phyloP scores from a whole-genome alignment of 768 basidiomycete genomes.

The Pholiota microspora region DNA sequence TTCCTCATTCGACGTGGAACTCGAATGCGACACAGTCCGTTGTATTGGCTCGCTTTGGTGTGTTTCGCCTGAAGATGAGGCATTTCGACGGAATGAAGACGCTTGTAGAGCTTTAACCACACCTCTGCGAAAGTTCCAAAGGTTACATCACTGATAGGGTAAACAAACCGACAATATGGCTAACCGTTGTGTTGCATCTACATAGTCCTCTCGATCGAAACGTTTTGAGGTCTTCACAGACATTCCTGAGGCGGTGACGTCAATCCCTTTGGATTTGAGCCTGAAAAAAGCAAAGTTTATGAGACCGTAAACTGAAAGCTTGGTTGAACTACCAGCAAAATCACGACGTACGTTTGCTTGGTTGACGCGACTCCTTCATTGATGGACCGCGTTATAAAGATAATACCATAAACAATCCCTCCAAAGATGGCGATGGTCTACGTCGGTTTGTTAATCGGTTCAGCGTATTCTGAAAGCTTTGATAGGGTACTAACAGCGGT shows the following conservation, averaged over 20 bases:
- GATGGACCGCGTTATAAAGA: slow-evolving; percentile 35
- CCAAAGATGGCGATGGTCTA: slow-evolving; percentile 50
- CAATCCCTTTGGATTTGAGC: slow-evolving; percentile 54
- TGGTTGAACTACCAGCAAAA: not conserved
- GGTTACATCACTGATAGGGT: not conserved
- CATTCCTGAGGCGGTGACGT: slow-evolving; percentile 58
- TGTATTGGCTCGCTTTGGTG: slow-evolving; percentile 16
- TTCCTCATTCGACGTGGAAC: slow-evolving; percentile 21
- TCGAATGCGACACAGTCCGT: slow-evolving; percentile 23
- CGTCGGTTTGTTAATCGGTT: slow-evolving; percentile 15
- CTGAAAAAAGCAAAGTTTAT: slow-evolving; percentile 25
- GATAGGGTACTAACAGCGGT: slow-evolving; percentile 28
- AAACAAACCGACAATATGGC: slow-evolving; percentile 7
- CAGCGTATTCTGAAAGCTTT: not conserved
- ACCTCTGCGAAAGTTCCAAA: slow-evolving; percentile 34
- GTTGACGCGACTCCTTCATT: slow-evolving; percentile 44
- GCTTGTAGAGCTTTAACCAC: slow-evolving; percentile 51
- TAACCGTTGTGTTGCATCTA: slow-evolving; percentile 74
- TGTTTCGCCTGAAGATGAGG: slow-evolving; percentile 2
- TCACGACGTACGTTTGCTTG: slow-evolving; percentile 49
- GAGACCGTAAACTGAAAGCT: not conserved
- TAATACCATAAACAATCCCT: slow-evolving; percentile 41
- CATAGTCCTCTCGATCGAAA: slow-evolving; percentile 60
- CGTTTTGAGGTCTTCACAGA: slow-evolving; percentile 62
- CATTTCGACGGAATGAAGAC: slow-evolving; percentile 38